Conservation (phyloP, 768 basidiomycete genomes). For the Thelephora aurantiotincta region DNA sequence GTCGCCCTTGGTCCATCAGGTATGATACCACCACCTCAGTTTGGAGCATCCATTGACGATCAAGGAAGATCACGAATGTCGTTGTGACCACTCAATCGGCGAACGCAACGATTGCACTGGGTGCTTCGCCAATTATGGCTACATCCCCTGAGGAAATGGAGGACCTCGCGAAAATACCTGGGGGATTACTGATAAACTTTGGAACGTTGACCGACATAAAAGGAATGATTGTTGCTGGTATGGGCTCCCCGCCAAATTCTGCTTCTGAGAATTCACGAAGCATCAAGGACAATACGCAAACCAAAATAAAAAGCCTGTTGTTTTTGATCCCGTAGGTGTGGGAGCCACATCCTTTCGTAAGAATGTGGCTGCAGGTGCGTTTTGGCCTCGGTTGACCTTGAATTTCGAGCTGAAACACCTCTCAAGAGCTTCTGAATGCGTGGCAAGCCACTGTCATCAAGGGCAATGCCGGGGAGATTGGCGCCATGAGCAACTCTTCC, state of each 20-base stretch:
- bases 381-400: neutral
- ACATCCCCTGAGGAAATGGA: slow-evolving; percentile 71
- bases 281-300: slow-evolving; percentile 43
- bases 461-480: slow-evolving; percentile 86
- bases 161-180: slow-evolving; percentile 52
- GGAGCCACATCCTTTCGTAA: slow-evolving; percentile 70
- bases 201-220: slow-evolving; percentile 62
- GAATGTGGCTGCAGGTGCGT: slow-evolving; percentile 38
- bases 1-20: slow-evolving; percentile 76
- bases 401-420: slow-evolving; percentile 2
- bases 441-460: slow-evolving; percentile 91
- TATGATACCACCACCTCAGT: slow-evolving; percentile 12
- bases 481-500: slow-evolving; percentile 53
- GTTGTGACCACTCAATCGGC: slow-evolving; percentile 86
- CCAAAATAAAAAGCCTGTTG: slow-evolving; percentile 51
- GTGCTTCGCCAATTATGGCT: slow-evolving; percentile 92
- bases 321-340: slow-evolving; percentile 88
- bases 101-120: slow-evolving; percentile 77
- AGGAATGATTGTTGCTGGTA: slow-evolving; percentile 67
- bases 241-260: neutral
- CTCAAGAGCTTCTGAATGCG: slow-evolving; percentile 45
- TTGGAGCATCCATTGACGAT: neutral
- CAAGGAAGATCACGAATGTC: slow-evolving; percentile 67
- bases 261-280: neutral
- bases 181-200: slow-evolving; percentile 73